These are phyloP conservation scores for Collybiopsis confluens DNA, from an alignment of 768 basidiomycete species.

Conservation along the genomic window DNA sequence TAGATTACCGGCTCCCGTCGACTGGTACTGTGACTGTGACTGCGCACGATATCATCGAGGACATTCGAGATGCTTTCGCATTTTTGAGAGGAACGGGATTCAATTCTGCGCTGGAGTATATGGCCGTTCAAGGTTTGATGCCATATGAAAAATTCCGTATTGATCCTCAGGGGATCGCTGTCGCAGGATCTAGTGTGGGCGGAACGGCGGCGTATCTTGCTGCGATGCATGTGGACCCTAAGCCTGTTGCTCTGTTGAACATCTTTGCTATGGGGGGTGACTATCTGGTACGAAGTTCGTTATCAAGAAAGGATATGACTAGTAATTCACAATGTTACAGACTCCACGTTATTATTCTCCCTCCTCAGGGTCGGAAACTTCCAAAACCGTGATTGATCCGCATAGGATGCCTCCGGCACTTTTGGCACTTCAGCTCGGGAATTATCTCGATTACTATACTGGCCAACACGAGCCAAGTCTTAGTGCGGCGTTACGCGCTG, in stretches of 20 bases:
- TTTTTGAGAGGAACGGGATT: slow-evolving; percentile 30
- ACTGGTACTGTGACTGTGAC: slow-evolving; percentile 46
- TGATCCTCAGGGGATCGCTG: slow-evolving; percentile 42
- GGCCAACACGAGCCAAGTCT: slow-evolving; percentile 42
- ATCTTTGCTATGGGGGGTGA: slow-evolving; percentile 64
- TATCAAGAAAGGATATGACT: not conserved
- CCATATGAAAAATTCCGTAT: slow-evolving; percentile 26
- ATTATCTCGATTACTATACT: slow-evolving; percentile 55
- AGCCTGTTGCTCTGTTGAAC: slow-evolving; percentile 49
- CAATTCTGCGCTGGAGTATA: slow-evolving; percentile 9
- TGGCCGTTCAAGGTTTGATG: not conserved
- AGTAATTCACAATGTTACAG: slow-evolving; percentile 31
- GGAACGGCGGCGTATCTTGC: slow-evolving; percentile 60
- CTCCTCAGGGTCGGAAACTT: too few species aligned
- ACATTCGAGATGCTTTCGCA: slow-evolving; percentile 51
- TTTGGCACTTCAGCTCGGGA: slow-evolving; percentile 56
- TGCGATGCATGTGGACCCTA: slow-evolving; percentile 49
- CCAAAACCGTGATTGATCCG: not conserved
- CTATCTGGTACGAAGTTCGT: slow-evolving; percentile 35
- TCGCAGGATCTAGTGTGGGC: slow-evolving; percentile 57
- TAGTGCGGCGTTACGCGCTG: slow-evolving; percentile 37
- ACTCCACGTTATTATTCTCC: slow-evolving; percentile 46
- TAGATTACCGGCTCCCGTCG: slow-evolving; percentile 58
- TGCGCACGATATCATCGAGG: slow-evolving; percentile 52
- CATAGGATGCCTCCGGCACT: not conserved